Evolutionary conservation across 129 eudicot species (phyloP).

Genomic region (Oenanthe sinensis): DNA sequence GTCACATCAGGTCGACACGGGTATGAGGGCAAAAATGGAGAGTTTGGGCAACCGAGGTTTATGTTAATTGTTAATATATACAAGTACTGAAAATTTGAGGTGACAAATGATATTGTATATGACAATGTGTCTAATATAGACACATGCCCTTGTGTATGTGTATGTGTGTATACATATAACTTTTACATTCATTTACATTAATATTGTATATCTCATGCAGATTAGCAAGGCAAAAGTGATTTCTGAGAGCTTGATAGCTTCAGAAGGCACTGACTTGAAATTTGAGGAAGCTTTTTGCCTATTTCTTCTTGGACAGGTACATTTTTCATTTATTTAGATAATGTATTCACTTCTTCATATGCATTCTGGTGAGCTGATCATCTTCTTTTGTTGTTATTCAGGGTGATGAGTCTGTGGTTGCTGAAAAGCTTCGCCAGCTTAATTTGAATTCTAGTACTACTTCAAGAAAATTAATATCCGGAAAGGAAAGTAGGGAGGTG

Average conservation of each 20-base stretch:
- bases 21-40: too few species aligned
- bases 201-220: constrained; percentile 28
- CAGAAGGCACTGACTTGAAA: constrained; percentile 81
- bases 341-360: background rate
- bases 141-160: background rate
- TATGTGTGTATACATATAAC: background rate
- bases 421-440: constrained; percentile 61
- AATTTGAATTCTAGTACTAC: constrained; percentile 42
- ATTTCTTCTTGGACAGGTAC: constrained; percentile 88
- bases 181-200: constrained; percentile 4
- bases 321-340: constrained; percentile 5
- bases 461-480: constrained; percentile 46
- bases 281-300: constrained; percentile 88
- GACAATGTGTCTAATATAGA: background rate
- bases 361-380: constrained; percentile 2
- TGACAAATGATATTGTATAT: background rate
- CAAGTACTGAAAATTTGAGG: constrained; percentile 6
- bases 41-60: background rate
- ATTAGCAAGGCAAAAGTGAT: constrained; percentile 64
- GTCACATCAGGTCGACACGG: too few species aligned
- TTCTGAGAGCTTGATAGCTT: constrained; percentile 69
- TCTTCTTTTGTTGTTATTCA: constrained; percentile 21
- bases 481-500: constrained; percentile 52
- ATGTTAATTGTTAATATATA: constrained; percentile 1
- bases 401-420: constrained; percentile 80